Evolutionary conservation across 331 rosid species (phyloP), one percentile per base, ranked within the genome.

Genomic region (Rhamnella rubrinervis): DNA sequence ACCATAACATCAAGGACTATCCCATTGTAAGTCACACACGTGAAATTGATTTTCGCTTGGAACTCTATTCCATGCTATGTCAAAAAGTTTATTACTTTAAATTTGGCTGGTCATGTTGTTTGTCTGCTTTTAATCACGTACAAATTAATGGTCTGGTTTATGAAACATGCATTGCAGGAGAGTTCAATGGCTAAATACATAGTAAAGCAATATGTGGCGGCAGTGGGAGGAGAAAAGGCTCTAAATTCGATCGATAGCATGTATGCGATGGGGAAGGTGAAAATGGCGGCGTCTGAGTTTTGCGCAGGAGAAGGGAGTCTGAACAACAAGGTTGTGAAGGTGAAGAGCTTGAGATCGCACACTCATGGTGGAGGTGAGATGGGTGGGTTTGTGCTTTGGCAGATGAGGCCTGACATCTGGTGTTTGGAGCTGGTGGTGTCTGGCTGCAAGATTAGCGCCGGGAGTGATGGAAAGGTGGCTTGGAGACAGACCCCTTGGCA

Each of bases 401-500:
- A 93, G 80, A 93, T 91, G 69, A 80, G 75, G 71, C 91, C 96
- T 31, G 96, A 91, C 62, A 53, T 89, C 0, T 93, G 98, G 98
- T 91, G 97, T 46, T 84, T 91, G 86, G 98, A 93, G 66, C 20
- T 93, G 77, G 83, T 93, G 59, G 75, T 93, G 58, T 74, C 88
- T 6, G 93, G 97, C 0, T 81, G 87, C 85, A 93, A 93, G 67
- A 89, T 93, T 55, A 93, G 91, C 71, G 98, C 95, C 4, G 98
- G 98, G 1, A 88, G 96, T 72, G 96, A 93, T 46, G 97, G 98
- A 0, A 91, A 85, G 55, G 81, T 93, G 57, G 95, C 95, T 1
- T 93, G 98, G 98, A 84, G 97, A 40, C 98, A 91, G 73, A 93
- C 98, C 39, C 97, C 98, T 5, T 93, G 98, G 98, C 97, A 93